Conservation (phyloP, 306 rosid genomes). For the Pyrus betulifolia region DNA sequence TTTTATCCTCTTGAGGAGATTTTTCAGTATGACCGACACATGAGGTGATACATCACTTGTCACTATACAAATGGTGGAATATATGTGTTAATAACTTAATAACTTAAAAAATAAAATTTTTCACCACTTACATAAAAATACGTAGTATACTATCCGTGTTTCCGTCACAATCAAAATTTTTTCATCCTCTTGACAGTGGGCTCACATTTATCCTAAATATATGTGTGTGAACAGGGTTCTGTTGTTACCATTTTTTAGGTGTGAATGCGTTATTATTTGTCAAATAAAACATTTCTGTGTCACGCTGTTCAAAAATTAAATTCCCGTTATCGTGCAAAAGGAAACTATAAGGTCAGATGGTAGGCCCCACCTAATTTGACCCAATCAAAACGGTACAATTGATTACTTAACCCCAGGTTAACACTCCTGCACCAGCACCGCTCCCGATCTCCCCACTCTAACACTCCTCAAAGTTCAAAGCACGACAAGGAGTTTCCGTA, state of each 20-base stretch:
- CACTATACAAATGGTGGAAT: no score
- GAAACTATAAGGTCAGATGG: background rate
- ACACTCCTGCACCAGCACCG: background rate
- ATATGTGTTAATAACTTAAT: no score
- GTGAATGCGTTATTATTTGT: background rate
- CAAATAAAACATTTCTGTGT: background rate
- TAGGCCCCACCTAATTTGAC: background rate
- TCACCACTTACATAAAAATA: no score
- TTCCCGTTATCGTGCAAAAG: background rate
- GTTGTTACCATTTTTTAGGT: background rate
- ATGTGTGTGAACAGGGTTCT: background rate
- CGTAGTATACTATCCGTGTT: fast-evolving
- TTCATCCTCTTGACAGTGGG: no score
- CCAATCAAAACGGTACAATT: background rate
- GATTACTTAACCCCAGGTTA: background rate
- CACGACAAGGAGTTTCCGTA: background rate
- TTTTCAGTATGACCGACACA: no score
- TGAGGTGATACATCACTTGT: fast-evolving
- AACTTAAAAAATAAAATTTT: no score
- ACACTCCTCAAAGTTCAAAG: background rate
- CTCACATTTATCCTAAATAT: no score
- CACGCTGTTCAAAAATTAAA: background rate
- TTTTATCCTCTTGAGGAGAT: no score
- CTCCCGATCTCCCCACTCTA: background rate
- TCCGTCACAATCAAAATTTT: no score